phyloP scores from a whole-genome alignment of 2,329 filamentous ascomycete species.

The Hypoxylon sp. region DNA sequence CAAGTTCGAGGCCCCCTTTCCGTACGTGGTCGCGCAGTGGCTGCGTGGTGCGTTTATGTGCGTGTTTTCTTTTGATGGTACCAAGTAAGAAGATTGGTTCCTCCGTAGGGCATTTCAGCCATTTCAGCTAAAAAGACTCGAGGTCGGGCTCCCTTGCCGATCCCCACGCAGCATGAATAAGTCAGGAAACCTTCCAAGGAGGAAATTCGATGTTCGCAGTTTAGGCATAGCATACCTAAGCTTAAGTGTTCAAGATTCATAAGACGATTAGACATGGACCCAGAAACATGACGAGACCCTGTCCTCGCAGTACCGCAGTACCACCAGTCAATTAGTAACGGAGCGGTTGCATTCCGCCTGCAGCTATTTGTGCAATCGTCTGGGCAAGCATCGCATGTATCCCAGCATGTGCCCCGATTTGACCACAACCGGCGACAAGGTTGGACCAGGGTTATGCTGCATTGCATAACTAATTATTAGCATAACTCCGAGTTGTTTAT shows the following conservation, averaged over 20 bases:
- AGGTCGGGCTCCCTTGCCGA: neutral
- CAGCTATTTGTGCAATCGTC: conserved; percentile 34
- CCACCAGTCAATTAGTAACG: conserved; percentile 35
- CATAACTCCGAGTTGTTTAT: conserved; percentile 26
- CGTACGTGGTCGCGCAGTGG: neutral
- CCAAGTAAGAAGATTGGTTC: conserved; percentile 1
- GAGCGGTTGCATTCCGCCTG: conserved; percentile 35
- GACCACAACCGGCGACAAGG: conserved; percentile 22
- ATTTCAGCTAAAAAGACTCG: neutral
- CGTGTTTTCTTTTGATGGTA: conserved; percentile 3
- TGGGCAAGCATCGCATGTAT: neutral
- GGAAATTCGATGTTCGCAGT: conserved; percentile 35
- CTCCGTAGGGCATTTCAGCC: conserved; percentile 1
- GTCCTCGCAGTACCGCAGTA: conserved; percentile 25
- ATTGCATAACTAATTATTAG: conserved; percentile 13
- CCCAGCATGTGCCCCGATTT: conserved; percentile 30
- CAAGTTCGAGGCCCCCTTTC: neutral
- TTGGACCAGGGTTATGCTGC: conserved; percentile 34
- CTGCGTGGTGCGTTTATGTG: neutral
- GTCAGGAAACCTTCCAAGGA: conserved; percentile 2
- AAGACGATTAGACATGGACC: too few species aligned
- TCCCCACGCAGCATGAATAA: neutral
- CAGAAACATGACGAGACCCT: conserved; percentile 1
- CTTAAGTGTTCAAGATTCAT: neutral
- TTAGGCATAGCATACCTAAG: neutral